These are phyloP conservation scores for Guillardia theta DNA, from an alignment of 78 protist species.

Conservation along the genomic window DNA sequence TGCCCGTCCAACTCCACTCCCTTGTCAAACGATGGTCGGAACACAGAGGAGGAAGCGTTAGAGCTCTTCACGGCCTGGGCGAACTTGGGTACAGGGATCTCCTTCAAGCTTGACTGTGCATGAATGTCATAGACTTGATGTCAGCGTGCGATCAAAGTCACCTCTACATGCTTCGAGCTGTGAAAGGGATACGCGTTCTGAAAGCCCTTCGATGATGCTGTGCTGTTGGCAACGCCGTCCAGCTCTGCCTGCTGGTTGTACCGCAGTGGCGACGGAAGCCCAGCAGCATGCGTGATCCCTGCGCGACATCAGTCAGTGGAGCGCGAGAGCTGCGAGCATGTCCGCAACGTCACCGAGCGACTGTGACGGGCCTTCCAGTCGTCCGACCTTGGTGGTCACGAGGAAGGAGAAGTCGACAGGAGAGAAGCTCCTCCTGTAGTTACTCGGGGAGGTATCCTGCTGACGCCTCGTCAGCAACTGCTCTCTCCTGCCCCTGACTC, in stretches of 20 bases:
- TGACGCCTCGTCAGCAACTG: too few relatives aligned
- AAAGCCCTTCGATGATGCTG: background rate
- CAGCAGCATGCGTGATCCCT: background rate
- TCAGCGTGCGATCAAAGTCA: background rate
- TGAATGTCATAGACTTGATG: background rate
- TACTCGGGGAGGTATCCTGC: too few relatives aligned
- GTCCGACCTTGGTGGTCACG: background rate
- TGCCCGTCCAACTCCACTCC: background rate
- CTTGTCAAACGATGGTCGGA: background rate
- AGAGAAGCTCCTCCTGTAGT: background rate
- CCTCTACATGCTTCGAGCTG: background rate
- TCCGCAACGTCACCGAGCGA: too few relatives aligned
- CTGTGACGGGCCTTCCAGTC: background rate
- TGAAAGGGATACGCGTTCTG: background rate
- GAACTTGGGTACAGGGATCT: background rate
- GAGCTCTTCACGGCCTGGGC: background rate
- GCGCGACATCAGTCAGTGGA: background rate
- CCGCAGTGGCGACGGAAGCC: background rate
- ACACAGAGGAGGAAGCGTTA: background rate
- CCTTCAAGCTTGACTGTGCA: background rate
- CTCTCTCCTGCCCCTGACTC: too few relatives aligned
- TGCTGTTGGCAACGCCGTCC: background rate
- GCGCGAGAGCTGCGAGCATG: too few relatives aligned
- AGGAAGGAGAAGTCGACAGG: background rate
- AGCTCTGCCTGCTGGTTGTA: background rate